Percentiles rank a stretch among this genome's conserved stretches.
These are phyloP conservation scores for Cicer pinnatifidum DNA, from an alignment of 306 rosid genomes.

Conservation along the genomic window DNA sequence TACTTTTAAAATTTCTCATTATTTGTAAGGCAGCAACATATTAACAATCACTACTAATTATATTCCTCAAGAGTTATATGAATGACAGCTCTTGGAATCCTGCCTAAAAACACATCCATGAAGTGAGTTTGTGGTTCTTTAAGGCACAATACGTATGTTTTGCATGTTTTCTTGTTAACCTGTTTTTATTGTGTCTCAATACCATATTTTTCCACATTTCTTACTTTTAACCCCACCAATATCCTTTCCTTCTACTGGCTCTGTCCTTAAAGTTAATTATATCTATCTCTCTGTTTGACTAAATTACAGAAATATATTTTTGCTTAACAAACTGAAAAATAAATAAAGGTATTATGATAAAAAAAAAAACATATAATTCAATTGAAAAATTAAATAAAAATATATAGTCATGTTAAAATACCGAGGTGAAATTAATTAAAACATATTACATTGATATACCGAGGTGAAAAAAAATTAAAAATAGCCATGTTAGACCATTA, in stretches of 20 bases:
- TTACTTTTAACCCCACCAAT: conserved; percentile 30
- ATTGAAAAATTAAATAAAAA: no score
- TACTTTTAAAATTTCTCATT: conserved; percentile 10
- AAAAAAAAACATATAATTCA: no score
- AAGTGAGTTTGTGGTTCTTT: conserved; percentile 51
- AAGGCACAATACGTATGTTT: conserved; percentile 31
- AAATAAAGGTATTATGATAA: no score
- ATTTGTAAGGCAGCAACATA: conserved; percentile 13
- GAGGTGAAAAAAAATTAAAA: no score
- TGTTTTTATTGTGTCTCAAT: conserved; percentile 3
- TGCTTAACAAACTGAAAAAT: no score
- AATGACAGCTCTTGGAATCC: conserved; percentile 57
- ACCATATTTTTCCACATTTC: not conserved
- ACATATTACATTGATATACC: no score
- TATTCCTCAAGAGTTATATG: conserved; percentile 34
- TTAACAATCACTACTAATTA: conserved; percentile 24
- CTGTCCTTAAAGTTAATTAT: no score
- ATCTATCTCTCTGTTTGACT: no score
- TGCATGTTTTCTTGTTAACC: conserved; percentile 41
- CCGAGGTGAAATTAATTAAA: no score
- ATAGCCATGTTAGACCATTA: no score
- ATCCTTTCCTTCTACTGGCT: conserved; percentile 17
- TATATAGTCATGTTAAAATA: no score
- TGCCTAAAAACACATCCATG: conserved; percentile 34
- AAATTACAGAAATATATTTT: no score